phyloP scores from a whole-genome alignment of 495 filamentous ascomycete species.

The Aspergillus heteromorphus region DNA sequence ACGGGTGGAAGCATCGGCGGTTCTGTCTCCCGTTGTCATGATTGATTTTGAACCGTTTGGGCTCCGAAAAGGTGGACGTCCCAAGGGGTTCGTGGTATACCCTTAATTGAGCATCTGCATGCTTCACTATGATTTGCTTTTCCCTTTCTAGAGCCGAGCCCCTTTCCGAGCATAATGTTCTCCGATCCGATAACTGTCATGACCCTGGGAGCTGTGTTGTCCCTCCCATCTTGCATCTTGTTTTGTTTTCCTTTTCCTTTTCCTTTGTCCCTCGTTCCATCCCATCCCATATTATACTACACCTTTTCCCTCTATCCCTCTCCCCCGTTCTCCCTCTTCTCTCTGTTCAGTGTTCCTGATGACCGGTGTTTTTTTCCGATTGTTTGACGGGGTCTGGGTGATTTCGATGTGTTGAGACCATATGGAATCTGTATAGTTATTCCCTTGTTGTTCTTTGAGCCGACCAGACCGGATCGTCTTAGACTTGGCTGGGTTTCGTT shows the following conservation, averaged over 20 bases:
- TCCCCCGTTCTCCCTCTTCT: constrained; percentile 8
- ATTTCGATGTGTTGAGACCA: background rate
- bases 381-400: background rate
- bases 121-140: constrained; percentile 28
- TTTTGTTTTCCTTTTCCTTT: too few species aligned
- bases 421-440: constrained; percentile 31
- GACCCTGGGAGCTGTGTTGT: constrained; percentile 16
- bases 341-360: constrained; percentile 2
- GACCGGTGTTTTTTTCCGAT: background rate
- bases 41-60: constrained; percentile 20
- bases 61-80: constrained; percentile 10
- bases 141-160: constrained; percentile 8
- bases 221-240: constrained; percentile 16
- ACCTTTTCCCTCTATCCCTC: constrained; percentile 6
- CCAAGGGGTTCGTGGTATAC: constrained; percentile 36
- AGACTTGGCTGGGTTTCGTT: background rate
- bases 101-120: constrained; percentile 40
- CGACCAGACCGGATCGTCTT: background rate
- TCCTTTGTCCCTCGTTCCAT: constrained; percentile 4
- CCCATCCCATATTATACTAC: too few species aligned
- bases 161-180: constrained; percentile 6
- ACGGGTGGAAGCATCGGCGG: constrained; percentile 31
- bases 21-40: constrained; percentile 22
- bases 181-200: constrained; percentile 19
- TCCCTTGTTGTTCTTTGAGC: constrained; percentile 12